phyloP scores from a whole-genome alignment of 805 yeast genomes.

The Kluyveromyces lactis region DNA sequence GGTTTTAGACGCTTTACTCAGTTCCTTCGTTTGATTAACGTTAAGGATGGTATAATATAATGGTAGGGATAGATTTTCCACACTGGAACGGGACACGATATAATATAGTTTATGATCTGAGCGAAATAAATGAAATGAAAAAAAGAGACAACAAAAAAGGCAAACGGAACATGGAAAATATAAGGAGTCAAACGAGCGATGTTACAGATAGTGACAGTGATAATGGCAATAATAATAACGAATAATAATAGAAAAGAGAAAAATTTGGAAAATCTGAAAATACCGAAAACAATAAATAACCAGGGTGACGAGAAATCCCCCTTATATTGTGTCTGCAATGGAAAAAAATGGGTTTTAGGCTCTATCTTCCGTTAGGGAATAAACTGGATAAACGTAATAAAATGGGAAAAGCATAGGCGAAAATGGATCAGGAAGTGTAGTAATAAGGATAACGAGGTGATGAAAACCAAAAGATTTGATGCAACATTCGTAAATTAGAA shows the following conservation, averaged over 20 bases:
- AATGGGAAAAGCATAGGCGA: background rate
- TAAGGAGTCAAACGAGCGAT: no score
- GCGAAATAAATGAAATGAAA: background rate
- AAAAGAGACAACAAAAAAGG: background rate
- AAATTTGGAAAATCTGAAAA: background rate
- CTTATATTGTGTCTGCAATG: no score
- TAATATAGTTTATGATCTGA: no score
- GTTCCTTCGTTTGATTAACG: no score
- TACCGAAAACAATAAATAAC: background rate
- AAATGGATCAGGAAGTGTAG: background rate
- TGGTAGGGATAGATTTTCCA: no score
- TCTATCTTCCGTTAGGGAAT: background rate
- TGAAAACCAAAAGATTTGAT: background rate
- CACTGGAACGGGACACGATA: no score
- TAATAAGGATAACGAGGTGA: background rate
- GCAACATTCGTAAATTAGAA: conserved; percentile 30
- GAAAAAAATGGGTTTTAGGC: background rate
- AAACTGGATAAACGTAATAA: background rate
- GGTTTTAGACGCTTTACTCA: no score
- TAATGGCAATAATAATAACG: background rate
- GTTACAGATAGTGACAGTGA: no score
- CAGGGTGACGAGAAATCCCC: no score
- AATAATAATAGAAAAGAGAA: background rate
- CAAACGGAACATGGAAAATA: no score
- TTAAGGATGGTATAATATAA: no score